Conservation (phyloP, 768 basidiomycete species). For the Xerocomus spinulosus region DNA sequence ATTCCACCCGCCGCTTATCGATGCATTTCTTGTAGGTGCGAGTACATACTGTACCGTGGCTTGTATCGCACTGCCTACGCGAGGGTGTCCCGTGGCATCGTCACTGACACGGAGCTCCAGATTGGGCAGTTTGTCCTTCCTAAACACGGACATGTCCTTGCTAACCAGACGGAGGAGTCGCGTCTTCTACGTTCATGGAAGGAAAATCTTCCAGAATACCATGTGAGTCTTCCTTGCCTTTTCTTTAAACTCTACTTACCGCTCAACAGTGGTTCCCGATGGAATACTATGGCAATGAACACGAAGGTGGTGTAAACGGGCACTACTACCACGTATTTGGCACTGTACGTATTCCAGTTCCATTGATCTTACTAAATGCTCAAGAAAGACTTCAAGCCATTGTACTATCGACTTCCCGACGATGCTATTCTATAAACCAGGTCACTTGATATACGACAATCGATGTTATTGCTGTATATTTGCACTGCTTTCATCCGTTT, state of each 20-base stretch:
- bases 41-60: constrained; percentile 85
- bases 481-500: constrained; percentile 14
- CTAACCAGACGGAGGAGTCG: constrained; percentile 56
- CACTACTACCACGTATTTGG: constrained; percentile 77
- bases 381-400: constrained; percentile 32
- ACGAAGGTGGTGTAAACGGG: constrained; percentile 56
- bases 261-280: constrained; percentile 66
- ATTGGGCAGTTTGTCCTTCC: constrained; percentile 83
- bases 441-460: not conserved
- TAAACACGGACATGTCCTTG: constrained; percentile 45
- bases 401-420: constrained; percentile 50
- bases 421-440: constrained; percentile 35
- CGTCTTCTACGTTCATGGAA: constrained; percentile 66
- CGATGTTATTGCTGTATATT: constrained; percentile 10
- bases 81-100: constrained; percentile 72
- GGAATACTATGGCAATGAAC: constrained; percentile 57
- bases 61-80: constrained; percentile 79
- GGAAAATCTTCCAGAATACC: constrained; percentile 57
- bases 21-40: constrained; percentile 53
- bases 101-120: constrained; percentile 90
- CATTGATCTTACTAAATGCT: not conserved
- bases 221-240: constrained; percentile 41
- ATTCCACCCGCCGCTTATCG: not conserved
- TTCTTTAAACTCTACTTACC: constrained; percentile 1
- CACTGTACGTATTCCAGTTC: constrained; percentile 43